Conservation (phyloP, 2,329 filamentous ascomycete genomes). For the Endocalyx cinctus region DNA sequence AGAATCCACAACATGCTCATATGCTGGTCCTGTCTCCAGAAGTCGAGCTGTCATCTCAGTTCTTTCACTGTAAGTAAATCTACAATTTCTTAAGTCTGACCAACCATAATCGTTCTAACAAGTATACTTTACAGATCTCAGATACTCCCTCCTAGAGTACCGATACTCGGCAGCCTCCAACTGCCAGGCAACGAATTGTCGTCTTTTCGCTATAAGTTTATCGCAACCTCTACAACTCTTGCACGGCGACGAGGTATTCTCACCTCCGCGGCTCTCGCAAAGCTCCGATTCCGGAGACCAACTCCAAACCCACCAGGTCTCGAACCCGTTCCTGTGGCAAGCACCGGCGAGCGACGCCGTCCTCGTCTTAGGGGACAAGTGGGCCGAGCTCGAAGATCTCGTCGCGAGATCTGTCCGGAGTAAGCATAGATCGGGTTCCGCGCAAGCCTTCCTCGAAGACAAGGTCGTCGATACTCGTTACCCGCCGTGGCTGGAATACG, state of each 20-base stretch:
- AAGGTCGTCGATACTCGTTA: constrained; percentile 39
- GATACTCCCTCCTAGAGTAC: constrained; percentile 73
- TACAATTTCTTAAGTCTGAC: constrained; percentile 4
- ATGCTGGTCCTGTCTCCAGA: constrained; percentile 82
- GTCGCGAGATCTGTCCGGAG: constrained; percentile 58
- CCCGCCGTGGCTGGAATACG: constrained; percentile 48
- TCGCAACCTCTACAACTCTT: constrained; percentile 64
- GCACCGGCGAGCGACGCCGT: constrained; percentile 77
- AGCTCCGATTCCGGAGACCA: constrained; percentile 21
- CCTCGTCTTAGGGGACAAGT: constrained; percentile 79
- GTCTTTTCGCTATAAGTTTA: constrained; percentile 74
- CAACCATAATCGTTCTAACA: no score
- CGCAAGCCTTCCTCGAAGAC: constrained; percentile 37
- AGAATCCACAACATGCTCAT: constrained; percentile 59
- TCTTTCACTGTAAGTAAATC: constrained; percentile 64
- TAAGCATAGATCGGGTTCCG: constrained; percentile 30
- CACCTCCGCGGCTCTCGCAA: constrained; percentile 29
- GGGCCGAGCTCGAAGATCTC: constrained; percentile 81
- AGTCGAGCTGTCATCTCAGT: constrained; percentile 72
- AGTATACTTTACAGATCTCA: constrained; percentile 57
- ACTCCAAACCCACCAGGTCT: constrained; percentile 20
- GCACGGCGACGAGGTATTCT: constrained; percentile 55
- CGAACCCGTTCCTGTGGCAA: constrained; percentile 75
- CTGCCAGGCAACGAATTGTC: constrained; percentile 41
- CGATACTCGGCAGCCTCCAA: constrained; percentile 57